Base-by-base conservation (phyloP, 1,284 basidiomycete species). In the Violaceomyces palustris region DNA sequence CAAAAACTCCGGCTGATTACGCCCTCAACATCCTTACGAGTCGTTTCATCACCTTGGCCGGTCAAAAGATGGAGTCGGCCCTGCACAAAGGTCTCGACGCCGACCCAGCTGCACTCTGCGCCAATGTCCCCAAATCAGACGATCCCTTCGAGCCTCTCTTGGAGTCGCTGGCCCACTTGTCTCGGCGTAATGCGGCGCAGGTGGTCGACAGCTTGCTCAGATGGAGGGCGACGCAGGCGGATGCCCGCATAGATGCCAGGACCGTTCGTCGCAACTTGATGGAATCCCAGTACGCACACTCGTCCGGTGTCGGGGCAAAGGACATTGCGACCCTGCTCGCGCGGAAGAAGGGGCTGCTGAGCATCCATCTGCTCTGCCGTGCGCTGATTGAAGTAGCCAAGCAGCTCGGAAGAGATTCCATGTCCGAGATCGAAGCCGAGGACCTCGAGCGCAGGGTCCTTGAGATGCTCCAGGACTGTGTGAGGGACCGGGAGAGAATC, bases 121-220 rank as follows among this genome's bases (percentile, higher is more conserved):
- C 52, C 18, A 81, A 93, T 63, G 88, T 84, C 24, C 78, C 81
- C 0, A 79, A 82, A 1, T 78, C 85, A 2, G 88, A 93, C 65
- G 72, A 79, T 2, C 80, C 83, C 45, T 87, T 93, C 56, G 90
- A 94, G 67, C 82, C 84, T 23, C 80, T 85, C 4, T 79, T 94
- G 24, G 78, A 81, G 6, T 88, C 89, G 2, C 79, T 97, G 3
- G 88, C 86, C 8, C 86, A 88, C 67, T 84, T 93, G 44, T 88
- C 88, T 2, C 83, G 85, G 49, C 87, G 86, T 42, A 83, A 88
- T 48, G 80, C 88, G 2, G 86, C 88, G 60, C 81, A 83, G 28
- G 88, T 96, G 5, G 79, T 93, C 25, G 87, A 91, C 52, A 85
- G 88, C 5, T 81, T 94, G 40, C 84, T 86, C 78, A 82, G 85